phyloP scores from a whole-genome alignment of 345 rosid genomes.

The Brassica juncea region DNA sequence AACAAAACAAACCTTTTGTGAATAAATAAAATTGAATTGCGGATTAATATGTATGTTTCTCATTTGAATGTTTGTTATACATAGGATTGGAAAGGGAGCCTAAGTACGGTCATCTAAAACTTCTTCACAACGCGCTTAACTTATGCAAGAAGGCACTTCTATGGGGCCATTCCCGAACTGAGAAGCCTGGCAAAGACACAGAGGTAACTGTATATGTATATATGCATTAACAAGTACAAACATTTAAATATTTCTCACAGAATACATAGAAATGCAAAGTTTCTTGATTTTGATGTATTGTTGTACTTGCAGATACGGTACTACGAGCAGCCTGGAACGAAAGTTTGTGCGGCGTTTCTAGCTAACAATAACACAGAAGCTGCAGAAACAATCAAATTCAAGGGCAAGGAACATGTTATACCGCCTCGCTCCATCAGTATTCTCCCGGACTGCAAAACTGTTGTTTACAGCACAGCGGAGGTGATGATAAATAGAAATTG shows the following conservation, averaged over 20 bases:
- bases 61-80: neutral
- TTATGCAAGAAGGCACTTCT: slow-evolving; percentile 74
- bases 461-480: slow-evolving; percentile 58
- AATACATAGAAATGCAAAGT: neutral
- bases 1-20: neutral
- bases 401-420: slow-evolving; percentile 50
- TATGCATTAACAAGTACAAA: slow-evolving; percentile 29
- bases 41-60: neutral
- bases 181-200: slow-evolving; percentile 40
- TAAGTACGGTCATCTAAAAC: slow-evolving; percentile 82
- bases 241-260: neutral
- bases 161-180: slow-evolving; percentile 49
- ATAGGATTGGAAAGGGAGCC: slow-evolving; percentile 69
- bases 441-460: slow-evolving; percentile 87
- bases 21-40: neutral
- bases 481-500: neutral
- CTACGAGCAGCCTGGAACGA: slow-evolving; percentile 55
- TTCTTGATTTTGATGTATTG: neutral
- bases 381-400: slow-evolving; percentile 49
- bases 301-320: slow-evolving; percentile 51
- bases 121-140: slow-evolving; percentile 69
- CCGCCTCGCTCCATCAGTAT: slow-evolving; percentile 79
- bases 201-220: slow-evolving; percentile 50
- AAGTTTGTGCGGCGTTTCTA: slow-evolving; percentile 76
- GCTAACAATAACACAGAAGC: slow-evolving; percentile 62